A percentile compares a stretch with the other conserved stretches of the same genome.
Conservation (phyloP, 257 asterid species). For the Knoxia roxburghii region DNA sequence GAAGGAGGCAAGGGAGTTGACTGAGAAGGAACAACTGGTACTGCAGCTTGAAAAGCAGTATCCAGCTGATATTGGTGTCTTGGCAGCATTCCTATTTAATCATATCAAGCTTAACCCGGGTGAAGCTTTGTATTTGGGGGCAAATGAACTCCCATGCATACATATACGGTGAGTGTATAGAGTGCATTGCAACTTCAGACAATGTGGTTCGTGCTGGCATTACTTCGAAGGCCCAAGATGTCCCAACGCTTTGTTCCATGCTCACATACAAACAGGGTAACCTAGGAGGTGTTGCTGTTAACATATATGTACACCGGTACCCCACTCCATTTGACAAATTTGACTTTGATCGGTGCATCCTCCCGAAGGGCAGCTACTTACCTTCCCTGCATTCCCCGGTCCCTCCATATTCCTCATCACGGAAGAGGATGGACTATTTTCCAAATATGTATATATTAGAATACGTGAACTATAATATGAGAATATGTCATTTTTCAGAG, state of each 20-base stretch:
- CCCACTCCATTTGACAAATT: conserved; percentile 84
- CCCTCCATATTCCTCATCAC: too few species aligned
- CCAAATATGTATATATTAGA: too few species aligned
- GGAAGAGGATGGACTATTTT: too few species aligned
- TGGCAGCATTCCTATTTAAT: conserved; percentile 82
- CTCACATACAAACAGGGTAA: conserved; percentile 89
- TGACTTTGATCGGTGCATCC: conserved; percentile 75
- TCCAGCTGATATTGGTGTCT: conserved; percentile 74
- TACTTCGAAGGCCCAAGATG: conserved; percentile 81
- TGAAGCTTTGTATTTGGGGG: too few species aligned
- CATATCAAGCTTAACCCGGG: conserved; percentile 83
- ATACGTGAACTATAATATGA: too few species aligned
- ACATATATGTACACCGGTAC: conserved; percentile 57
- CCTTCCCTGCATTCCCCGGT: too few species aligned
- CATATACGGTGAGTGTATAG: too few species aligned
- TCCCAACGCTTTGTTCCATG: conserved; percentile 84
- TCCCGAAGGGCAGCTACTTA: too few species aligned
- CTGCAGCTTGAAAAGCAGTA: conserved; percentile 75
- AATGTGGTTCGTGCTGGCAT: conserved; percentile 98
- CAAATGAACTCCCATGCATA: too few species aligned
- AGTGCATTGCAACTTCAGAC: too few species aligned
- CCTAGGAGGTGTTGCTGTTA: conserved; percentile 48
- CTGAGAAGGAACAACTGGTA: conserved; percentile 66
- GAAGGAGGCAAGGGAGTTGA: conserved; percentile 55
- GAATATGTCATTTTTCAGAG: too few species aligned